phyloP scores from a whole-genome alignment of 2,329 filamentous ascomycete species.

The Alternaria infectoria region DNA sequence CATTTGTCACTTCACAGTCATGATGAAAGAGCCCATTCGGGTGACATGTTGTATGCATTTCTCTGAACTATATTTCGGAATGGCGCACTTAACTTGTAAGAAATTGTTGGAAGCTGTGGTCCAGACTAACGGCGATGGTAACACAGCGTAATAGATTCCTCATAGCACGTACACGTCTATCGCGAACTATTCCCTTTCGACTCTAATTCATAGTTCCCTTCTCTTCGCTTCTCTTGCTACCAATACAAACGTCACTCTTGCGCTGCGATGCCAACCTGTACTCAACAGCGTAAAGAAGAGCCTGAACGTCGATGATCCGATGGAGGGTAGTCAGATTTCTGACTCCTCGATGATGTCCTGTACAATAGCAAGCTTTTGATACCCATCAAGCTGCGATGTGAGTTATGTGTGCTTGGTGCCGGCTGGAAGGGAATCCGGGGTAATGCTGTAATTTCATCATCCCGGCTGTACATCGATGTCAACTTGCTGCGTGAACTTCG shows the following conservation, averaged over 20 bases:
- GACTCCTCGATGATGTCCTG: slow-evolving; percentile 9
- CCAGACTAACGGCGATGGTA: not conserved
- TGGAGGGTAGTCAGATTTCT: not conserved
- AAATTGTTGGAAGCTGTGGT: not conserved
- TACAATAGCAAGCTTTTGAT: slow-evolving; percentile 32
- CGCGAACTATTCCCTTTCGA: not conserved
- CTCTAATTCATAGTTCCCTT: not conserved
- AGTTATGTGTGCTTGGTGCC: not conserved
- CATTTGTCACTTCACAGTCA: not conserved
- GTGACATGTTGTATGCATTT: not conserved
- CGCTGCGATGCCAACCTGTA: too few species aligned
- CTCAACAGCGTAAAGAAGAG: not conserved
- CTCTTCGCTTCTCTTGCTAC: not conserved
- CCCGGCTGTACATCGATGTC: slow-evolving; percentile 10
- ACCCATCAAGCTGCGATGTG: slow-evolving; percentile 23
- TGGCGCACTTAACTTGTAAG: not conserved
- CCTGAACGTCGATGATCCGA: not conserved
- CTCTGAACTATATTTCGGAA: not conserved
- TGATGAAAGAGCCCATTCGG: not conserved
- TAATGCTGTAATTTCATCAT: slow-evolving; percentile 25
- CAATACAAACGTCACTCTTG: not conserved
- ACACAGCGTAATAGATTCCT: not conserved
- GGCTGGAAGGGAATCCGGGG: slow-evolving; percentile 10
- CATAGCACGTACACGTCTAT: not conserved
- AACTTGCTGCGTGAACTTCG: slow-evolving; percentile 13